These are phyloP conservation scores for Mariannaea elegans DNA, from an alignment of 2,329 filamentous ascomycete genomes.

Conservation along the genomic window DNA sequence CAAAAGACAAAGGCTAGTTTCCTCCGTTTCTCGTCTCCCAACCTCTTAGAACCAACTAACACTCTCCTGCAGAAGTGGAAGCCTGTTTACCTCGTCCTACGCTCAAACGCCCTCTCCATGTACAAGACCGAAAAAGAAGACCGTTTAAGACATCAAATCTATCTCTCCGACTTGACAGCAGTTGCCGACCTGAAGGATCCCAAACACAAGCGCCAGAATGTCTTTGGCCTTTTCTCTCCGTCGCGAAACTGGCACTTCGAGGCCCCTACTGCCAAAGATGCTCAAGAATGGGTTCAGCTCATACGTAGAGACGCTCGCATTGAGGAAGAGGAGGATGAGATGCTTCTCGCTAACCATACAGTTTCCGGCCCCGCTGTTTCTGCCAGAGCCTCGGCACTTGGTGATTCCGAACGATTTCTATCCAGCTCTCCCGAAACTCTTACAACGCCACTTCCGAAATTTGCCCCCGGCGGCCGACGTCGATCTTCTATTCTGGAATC, in stretches of 20 bases:
- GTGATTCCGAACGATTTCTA: slow-evolving; percentile 53
- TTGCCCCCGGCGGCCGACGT: slow-evolving; percentile 52
- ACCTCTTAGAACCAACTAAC: slow-evolving; percentile 30
- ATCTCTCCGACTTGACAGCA: slow-evolving; percentile 88
- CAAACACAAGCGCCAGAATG: slow-evolving; percentile 84
- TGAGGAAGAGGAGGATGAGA: slow-evolving; percentile 87
- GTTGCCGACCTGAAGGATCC: slow-evolving; percentile 89
- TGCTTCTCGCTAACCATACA: slow-evolving; percentile 75
- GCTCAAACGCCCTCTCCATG: slow-evolving; percentile 88
- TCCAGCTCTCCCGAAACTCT: slow-evolving; percentile 71
- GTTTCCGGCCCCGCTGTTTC: slow-evolving; percentile 56
- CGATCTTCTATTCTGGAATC: slow-evolving; percentile 71
- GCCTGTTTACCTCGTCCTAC: slow-evolving; percentile 85
- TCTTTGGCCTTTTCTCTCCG: slow-evolving; percentile 93
- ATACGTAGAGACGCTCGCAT: slow-evolving; percentile 84
- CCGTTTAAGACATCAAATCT: slow-evolving; percentile 87
- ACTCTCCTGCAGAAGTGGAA: slow-evolving; percentile 79
- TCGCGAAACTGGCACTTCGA: slow-evolving; percentile 93
- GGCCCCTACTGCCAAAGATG: slow-evolving; percentile 76
- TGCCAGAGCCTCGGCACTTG: slow-evolving; percentile 34
- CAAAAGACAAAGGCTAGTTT: slow-evolving; percentile 86
- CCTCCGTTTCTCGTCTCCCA: not conserved
- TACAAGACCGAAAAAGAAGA: slow-evolving; percentile 94
- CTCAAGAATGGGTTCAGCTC: slow-evolving; percentile 84
- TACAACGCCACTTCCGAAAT: slow-evolving; percentile 45